Percentiles rank a stretch among this genome's conserved stretches.
Conservation (phyloP, 164 flowering plant genomes). For the Warburgia ugandensis region DNA sequence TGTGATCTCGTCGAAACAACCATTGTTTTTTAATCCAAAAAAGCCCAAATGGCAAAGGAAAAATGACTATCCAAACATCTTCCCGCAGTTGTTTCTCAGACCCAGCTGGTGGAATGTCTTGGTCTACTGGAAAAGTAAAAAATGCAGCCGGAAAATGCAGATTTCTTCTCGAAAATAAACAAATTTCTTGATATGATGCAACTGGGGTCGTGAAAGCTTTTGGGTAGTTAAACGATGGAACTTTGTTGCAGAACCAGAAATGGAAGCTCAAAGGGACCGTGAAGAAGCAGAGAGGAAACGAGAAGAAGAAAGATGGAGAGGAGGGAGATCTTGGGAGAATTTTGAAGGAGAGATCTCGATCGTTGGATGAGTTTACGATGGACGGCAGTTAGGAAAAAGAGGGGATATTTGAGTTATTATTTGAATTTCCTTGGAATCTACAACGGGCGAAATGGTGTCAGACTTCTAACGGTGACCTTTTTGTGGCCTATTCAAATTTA, state of each 20-base stretch:
- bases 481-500: not conserved
- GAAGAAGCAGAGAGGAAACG: not conserved
- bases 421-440: slow-evolving; percentile 17
- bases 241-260: too few relatives aligned
- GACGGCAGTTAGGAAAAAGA: slow-evolving; percentile 18
- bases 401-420: not conserved
- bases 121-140: slow-evolving; percentile 9
- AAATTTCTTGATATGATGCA: not conserved
- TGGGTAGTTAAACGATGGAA: too few relatives aligned
- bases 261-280: not conserved
- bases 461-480: slow-evolving; percentile 17
- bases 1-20: slow-evolving; percentile 72
- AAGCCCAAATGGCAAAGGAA: not conserved
- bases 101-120: slow-evolving; percentile 15
- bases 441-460: slow-evolving; percentile 24
- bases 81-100: slow-evolving; percentile 17
- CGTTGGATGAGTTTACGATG: slow-evolving; percentile 19
- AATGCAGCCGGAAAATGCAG: slow-evolving; percentile 6
- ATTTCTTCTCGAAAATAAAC: not conserved
- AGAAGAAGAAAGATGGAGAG: slow-evolving; percentile 4
- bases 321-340: slow-evolving; percentile 1
- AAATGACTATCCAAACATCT: slow-evolving; percentile 24
- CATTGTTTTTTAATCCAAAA: slow-evolving; percentile 24
- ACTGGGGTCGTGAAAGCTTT: too few relatives aligned
- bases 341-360: slow-evolving; percentile 21